Conservation (phyloP, 1,284 basidiomycete species). For the Ustilago shanxiensis region DNA sequence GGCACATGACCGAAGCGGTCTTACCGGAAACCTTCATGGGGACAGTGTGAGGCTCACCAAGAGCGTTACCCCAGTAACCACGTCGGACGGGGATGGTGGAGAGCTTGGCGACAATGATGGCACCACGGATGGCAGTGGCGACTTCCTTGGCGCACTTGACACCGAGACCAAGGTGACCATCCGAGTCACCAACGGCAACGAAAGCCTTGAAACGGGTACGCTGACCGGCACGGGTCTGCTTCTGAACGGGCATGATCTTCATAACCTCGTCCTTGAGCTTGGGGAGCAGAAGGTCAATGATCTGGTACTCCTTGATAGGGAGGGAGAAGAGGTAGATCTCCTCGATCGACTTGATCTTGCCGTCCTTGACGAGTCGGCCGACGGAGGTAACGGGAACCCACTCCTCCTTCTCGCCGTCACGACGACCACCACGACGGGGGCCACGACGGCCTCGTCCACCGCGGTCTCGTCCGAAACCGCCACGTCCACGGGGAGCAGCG, state of each 20-base stretch:
- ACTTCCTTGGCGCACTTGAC: slow-evolving; percentile 99
- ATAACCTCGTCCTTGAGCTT: slow-evolving; percentile 85
- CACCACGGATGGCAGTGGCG: slow-evolving; percentile 97
- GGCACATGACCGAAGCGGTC: slow-evolving; percentile 99
- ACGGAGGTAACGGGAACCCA: slow-evolving; percentile 98
- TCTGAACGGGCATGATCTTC: slow-evolving; percentile 99
- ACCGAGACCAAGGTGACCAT: slow-evolving; percentile 98
- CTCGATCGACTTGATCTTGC: slow-evolving; percentile 99
- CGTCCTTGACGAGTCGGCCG: slow-evolving; percentile 98
- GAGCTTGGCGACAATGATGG: slow-evolving; percentile 96
- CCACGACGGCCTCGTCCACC: slow-evolving; percentile 87
- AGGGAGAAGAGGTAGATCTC: slow-evolving; percentile 99
- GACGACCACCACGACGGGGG: slow-evolving; percentile 93
- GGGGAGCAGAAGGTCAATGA: slow-evolving; percentile 69
- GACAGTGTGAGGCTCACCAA: slow-evolving; percentile 97
- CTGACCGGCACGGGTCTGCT: slow-evolving; percentile 99
- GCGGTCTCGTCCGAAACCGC: slow-evolving; percentile 73
- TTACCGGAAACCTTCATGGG: slow-evolving; percentile 99
- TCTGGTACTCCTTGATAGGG: slow-evolving; percentile 74
- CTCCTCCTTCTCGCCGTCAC: slow-evolving; percentile 95
- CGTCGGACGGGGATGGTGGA: slow-evolving; percentile 95
- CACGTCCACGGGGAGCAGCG: slow-evolving; percentile 73
- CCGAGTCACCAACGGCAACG: slow-evolving; percentile 94
- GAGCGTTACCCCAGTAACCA: slow-evolving; percentile 91
- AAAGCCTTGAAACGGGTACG: slow-evolving; percentile 99